Conservation (phyloP, 306 rosid species). For the Corylus avellana region DNA sequence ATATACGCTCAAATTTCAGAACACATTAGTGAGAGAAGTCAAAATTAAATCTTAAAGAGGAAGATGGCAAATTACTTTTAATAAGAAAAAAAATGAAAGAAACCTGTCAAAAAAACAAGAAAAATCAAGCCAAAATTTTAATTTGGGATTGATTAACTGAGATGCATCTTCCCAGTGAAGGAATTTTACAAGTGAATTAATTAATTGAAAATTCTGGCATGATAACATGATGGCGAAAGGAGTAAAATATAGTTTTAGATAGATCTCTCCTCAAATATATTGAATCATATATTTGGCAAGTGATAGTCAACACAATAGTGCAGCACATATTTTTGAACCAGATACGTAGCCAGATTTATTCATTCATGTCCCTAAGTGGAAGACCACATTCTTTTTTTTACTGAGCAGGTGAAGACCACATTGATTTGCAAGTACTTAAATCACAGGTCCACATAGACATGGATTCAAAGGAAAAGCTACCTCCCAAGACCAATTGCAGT, state of each 20-base stretch:
- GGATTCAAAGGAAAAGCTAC: conserved; percentile 9
- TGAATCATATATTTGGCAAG: background rate
- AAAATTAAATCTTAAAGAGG: background rate
- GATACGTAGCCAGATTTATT: conserved; percentile 1
- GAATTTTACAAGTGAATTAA: background rate
- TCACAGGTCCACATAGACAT: conserved; percentile 4
- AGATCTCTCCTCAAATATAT: background rate
- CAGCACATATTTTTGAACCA: background rate
- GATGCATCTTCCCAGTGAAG: background rate
- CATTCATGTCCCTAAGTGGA: background rate
- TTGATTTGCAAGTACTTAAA: conserved; percentile 2
- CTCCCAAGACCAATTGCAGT: background rate
- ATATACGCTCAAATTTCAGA: background rate
- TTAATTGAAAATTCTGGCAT: background rate
- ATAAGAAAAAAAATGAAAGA: background rate
- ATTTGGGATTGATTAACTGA: background rate
- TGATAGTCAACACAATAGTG: background rate
- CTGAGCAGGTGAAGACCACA: conserved; percentile 6
- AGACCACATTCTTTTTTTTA: background rate
- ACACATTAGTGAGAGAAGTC: background rate
- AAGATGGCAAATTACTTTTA: background rate
- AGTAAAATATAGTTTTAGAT: background rate
- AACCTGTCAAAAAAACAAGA: too few species aligned
- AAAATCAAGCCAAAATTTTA: background rate
- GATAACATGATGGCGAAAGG: background rate